Percentiles rank a stretch among this genome's conserved stretches.
Evolutionary conservation across 179 eudicot species (phyloP).

Genomic region (Beta corolliflora): DNA sequence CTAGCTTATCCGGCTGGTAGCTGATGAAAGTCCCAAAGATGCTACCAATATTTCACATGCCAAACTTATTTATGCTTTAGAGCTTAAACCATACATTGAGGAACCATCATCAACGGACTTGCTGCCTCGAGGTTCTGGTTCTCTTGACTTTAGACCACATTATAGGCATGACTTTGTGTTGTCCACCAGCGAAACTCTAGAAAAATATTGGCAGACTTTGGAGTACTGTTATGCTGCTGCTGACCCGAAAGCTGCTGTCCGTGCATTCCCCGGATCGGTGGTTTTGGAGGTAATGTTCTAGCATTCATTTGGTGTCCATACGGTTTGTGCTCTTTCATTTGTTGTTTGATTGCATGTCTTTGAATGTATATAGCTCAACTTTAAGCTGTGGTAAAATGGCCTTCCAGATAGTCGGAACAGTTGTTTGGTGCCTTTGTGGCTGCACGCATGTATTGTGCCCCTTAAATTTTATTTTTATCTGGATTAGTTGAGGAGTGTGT

Average conservation of each 20-base stretch:
- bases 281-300: constrained; percentile 66
- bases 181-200: constrained; percentile 73
- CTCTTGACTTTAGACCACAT: constrained; percentile 80
- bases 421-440: too few species aligned
- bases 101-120: constrained; percentile 63
- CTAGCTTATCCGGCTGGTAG: constrained; percentile 80
- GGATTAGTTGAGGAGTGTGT: too few species aligned
- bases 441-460: too few species aligned
- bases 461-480: too few species aligned
- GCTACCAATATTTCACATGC: constrained; percentile 48
- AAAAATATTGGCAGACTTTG: constrained; percentile 92
- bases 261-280: constrained; percentile 89
- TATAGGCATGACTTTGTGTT: constrained; percentile 89
- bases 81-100: constrained; percentile 92
- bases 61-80: constrained; percentile 74
- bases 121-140: constrained; percentile 41
- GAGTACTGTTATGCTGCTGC: constrained; percentile 96
- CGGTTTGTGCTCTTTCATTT: background rate
- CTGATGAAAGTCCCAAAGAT: constrained; percentile 53
- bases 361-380: background rate
- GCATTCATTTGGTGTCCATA: constrained; percentile 11
- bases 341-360: background rate
- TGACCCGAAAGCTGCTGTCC: constrained; percentile 75
- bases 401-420: background rate
- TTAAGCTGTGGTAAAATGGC: background rate